A percentile compares a stretch with the other conserved stretches of the same genome.
These are phyloP conservation scores for Beauveria varroae DNA, from an alignment of 2,329 filamentous ascomycete species.

Conservation along the genomic window DNA sequence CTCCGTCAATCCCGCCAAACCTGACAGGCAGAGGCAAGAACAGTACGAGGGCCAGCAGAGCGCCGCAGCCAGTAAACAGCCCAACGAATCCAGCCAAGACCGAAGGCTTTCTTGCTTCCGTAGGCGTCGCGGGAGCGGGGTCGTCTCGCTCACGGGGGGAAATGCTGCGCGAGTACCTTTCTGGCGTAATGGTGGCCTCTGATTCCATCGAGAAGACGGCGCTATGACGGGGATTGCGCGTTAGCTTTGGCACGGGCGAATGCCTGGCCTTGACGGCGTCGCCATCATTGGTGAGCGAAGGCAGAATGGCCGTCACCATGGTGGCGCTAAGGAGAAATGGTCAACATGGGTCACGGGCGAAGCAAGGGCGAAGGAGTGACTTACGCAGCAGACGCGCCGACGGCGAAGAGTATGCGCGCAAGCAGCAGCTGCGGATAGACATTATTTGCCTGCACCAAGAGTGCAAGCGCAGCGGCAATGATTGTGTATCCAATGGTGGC, in stretches of 20 bases:
- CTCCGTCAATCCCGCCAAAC: slow-evolving; percentile 64
- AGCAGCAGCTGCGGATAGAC: slow-evolving; percentile 85
- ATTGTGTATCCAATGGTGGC: slow-evolving; percentile 73
- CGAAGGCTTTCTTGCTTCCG: slow-evolving; percentile 39
- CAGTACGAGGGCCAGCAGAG: slow-evolving; percentile 69
- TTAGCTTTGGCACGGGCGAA: slow-evolving; percentile 25
- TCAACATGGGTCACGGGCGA: not conserved
- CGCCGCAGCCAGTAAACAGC: slow-evolving; percentile 85
- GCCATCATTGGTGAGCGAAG: slow-evolving; percentile 54
- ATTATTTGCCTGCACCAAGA: slow-evolving; percentile 79
- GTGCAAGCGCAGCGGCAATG: slow-evolving; percentile 66
- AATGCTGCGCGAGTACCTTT: slow-evolving; percentile 39
- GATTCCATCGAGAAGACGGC: slow-evolving; percentile 63
- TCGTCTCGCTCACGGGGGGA: slow-evolving; percentile 24
- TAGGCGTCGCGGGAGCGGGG: slow-evolving; percentile 15
- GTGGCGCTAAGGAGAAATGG: slow-evolving; percentile 49
- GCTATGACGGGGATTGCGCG: slow-evolving; percentile 44
- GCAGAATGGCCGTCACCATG: slow-evolving; percentile 95
- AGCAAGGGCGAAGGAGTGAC: slow-evolving; percentile 19
- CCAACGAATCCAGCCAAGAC: slow-evolving; percentile 82
- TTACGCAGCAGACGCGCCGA: slow-evolving; percentile 84
- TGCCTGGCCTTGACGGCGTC: slow-evolving; percentile 20
- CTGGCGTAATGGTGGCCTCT: slow-evolving; percentile 67
- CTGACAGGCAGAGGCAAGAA: slow-evolving; percentile 83
- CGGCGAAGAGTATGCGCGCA: slow-evolving; percentile 76